Conservation (phyloP, 331 rosid genomes). For the Pyracantha coccinea region DNA sequence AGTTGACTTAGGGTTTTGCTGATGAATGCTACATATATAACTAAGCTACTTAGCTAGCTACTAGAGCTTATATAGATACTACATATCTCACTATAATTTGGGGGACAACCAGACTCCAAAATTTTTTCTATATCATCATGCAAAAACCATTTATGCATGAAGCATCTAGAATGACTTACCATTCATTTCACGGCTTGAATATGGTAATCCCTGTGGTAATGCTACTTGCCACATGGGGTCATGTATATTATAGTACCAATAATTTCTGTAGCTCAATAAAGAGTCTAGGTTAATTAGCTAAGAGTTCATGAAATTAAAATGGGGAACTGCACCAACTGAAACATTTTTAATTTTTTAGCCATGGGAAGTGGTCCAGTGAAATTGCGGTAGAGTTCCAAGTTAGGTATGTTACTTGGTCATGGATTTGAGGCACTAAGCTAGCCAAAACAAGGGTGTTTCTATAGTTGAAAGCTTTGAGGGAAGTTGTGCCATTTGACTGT, state of each 20-base stretch:
- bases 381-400: no score
- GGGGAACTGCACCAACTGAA: background rate
- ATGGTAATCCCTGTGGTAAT: background rate
- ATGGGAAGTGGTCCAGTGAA: no score
- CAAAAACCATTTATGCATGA: slow-evolving; percentile 12
- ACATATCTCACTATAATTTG: background rate
- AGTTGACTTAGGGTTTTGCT: background rate
- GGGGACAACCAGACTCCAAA: slow-evolving; percentile 12
- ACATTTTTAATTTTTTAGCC: no score
- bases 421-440: no score
- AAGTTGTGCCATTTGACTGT: no score
- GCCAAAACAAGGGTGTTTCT: no score
- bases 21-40: background rate
- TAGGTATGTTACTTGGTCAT: no score
- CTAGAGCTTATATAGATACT: background rate
- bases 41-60: background rate
- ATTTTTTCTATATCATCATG: background rate
- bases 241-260: background rate
- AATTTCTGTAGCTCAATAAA: background rate
- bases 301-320: background rate
- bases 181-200: slow-evolving; percentile 6
- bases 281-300: background rate
- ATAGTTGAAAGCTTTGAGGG: no score
- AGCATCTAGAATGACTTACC: slow-evolving; percentile 14
- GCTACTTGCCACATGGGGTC: slow-evolving; percentile 15